Evolutionary conservation across 2,329 filamentous ascomycete genomes (phyloP).

Genomic region (Lecanicillium sp.): DNA sequence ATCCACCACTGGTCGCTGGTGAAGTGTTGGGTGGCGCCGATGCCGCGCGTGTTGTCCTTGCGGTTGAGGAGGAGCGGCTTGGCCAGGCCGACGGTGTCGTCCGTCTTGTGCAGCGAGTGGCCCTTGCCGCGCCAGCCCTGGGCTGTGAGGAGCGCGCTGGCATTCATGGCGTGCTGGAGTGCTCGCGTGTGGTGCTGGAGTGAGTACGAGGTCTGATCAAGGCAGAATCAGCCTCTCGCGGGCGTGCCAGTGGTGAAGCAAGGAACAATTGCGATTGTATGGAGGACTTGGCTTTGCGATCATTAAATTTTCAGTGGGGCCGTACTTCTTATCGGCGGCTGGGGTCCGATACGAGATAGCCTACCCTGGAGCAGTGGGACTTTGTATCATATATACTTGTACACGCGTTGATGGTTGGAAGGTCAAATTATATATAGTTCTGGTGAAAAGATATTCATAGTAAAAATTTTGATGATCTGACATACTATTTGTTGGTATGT

Average conservation of each 20-base stretch:
- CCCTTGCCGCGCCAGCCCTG: constrained; percentile 90
- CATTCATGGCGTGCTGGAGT: constrained; percentile 59
- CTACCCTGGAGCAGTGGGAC: too few species aligned
- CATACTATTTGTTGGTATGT: too few species aligned
- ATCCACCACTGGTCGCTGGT: constrained; percentile 93
- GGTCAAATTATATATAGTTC: too few species aligned
- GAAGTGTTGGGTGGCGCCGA: constrained; percentile 68
- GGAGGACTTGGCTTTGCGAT: neutral
- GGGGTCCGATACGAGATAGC: constrained; percentile 6
- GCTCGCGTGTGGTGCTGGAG: neutral
- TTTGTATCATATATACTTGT: too few species aligned
- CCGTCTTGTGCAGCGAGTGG: constrained; percentile 74
- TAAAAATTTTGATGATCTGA: too few species aligned
- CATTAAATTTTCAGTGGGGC: constrained; percentile 26
- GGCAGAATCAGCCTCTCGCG: neutral
- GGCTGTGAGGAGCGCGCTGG: constrained; percentile 71
- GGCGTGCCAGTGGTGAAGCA: neutral
- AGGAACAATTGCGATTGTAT: neutral
- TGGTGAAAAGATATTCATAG: too few species aligned
- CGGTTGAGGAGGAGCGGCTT: constrained; percentile 78
- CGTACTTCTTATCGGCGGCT: constrained; percentile 21
- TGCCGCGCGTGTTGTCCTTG: constrained; percentile 73
- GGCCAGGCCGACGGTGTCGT: constrained; percentile 68
- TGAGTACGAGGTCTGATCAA: too few species aligned
- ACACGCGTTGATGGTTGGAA: too few species aligned